These are phyloP conservation scores for Waltergamsia citrina DNA, from an alignment of 2,329 filamentous ascomycete genomes.

Conservation along the genomic window DNA sequence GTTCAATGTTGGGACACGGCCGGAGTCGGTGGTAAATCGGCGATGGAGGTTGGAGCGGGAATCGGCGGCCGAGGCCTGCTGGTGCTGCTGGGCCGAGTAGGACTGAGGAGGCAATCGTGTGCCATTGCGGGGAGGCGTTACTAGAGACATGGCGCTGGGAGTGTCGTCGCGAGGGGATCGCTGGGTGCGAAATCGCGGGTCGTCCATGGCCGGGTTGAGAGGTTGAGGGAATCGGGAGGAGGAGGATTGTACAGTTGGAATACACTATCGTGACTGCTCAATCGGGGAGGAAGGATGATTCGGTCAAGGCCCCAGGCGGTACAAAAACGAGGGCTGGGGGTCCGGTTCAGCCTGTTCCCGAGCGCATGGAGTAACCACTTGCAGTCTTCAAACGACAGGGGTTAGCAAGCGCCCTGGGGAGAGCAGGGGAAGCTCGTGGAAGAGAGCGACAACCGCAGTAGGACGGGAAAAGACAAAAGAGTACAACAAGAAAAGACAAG, in stretches of 20 bases:
- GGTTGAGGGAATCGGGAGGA: background rate
- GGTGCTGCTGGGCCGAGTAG: slow-evolving; percentile 25
- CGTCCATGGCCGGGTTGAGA: slow-evolving; percentile 3
- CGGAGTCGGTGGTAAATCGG: slow-evolving; percentile 87
- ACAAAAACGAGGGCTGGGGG: slow-evolving; percentile 3
- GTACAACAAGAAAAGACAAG: no score
- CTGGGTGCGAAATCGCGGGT: slow-evolving; percentile 56
- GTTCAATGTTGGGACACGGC: slow-evolving; percentile 65
- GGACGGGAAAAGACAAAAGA: background rate
- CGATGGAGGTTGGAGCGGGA: slow-evolving; percentile 71
- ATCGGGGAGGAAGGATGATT: background rate
- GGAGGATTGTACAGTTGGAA: background rate
- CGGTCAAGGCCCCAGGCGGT: background rate
- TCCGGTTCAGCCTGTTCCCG: slow-evolving; percentile 3
- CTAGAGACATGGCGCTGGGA: slow-evolving; percentile 56
- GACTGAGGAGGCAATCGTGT: slow-evolving; percentile 50
- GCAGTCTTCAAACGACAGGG: background rate
- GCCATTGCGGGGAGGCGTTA: slow-evolving; percentile 64
- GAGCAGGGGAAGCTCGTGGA: background rate
- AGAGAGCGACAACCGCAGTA: background rate
- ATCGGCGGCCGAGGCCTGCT: slow-evolving; percentile 47
- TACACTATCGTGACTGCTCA: slow-evolving; percentile 2
- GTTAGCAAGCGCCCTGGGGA: background rate
- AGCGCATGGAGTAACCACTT: slow-evolving; percentile 1
- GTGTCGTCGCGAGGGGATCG: slow-evolving; percentile 67